Base-by-base conservation (phyloP, 257 asterid genomes). In the Gentiana macrophylla region DNA sequence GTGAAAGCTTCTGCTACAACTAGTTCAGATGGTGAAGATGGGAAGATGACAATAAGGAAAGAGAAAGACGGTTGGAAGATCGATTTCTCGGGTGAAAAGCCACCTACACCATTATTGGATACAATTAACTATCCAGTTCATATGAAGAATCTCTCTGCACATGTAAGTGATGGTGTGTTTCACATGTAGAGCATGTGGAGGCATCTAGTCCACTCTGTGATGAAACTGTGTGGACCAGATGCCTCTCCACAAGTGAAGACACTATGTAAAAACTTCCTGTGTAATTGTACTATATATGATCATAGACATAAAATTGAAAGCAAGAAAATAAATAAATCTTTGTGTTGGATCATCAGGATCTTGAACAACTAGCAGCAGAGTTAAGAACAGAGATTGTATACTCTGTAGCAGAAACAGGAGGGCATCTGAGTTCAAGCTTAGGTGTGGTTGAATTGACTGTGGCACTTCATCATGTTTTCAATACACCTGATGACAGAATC, bases 381-480 rank as follows among this genome's bases (percentile, higher is more conserved):
- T 13, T 85, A 37, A 62, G 94, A 70, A 88, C 74, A 57, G 92
- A 85, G 49, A 60, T 85, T 3, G 86, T 85, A 12, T 74, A 80
- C 48, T 44, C 77, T 0, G 92, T 82, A 64, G 76, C 94, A 0
- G 76, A 82, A 64, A 80, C 83, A 0, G 94, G 94, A 0, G 89
- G 94, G 1, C 94, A 85, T 61, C 57, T 85, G 4, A 82, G 92
- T 33, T 72, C 92, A 33, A 78, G 84, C 70, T 54, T 85, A 0
- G 94, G 94, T 4, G 92, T 85, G 11, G 64, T 77, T 0, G 92
- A 85, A 57, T 84, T 82, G 6, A 82, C 94, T 0, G 86, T 85
- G 12, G 92, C 94, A 1, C 86, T 85, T 34, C 94, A 85, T 43
- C 88, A 85, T 38, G 89, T 82, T 0, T 85, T 85, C 70, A 69